Evolutionary conservation across 1,284 basidiomycete species (phyloP).

Genomic region (Ustilago lituana): DNA sequence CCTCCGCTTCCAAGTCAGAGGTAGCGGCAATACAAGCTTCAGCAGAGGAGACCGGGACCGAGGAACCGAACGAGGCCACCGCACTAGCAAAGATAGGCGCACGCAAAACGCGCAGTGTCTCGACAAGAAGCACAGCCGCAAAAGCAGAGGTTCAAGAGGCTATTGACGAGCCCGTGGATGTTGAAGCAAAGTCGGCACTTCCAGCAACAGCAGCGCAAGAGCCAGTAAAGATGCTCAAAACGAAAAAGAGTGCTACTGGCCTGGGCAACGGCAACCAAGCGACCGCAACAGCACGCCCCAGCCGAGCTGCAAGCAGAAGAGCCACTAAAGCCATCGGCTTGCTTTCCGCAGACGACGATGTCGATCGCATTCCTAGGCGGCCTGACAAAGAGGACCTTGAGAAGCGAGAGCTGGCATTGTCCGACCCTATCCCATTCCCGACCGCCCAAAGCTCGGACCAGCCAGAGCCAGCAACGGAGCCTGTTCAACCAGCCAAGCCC

Average conservation of each 20-base stretch:
- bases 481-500: slow-evolving; percentile 11
- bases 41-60: slow-evolving; percentile 1
- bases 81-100: slow-evolving; percentile 18
- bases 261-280: slow-evolving; percentile 24
- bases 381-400: slow-evolving; percentile 34
- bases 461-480: slow-evolving; percentile 17
- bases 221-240: slow-evolving; percentile 17
- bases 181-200: not conserved
- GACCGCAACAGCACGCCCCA: slow-evolving; percentile 15
- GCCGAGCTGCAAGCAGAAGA: slow-evolving; percentile 36
- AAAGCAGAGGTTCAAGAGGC: slow-evolving; percentile 17
- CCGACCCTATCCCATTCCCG: slow-evolving; percentile 38
- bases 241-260: slow-evolving; percentile 30
- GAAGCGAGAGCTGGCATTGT: slow-evolving; percentile 21
- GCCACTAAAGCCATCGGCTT: slow-evolving; percentile 36
- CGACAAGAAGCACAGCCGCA: slow-evolving; percentile 14
- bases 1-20: not conserved
- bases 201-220: slow-evolving; percentile 4
- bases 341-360: slow-evolving; percentile 31
- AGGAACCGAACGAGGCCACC: slow-evolving; percentile 8
- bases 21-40: not conserved
- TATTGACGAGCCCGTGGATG: slow-evolving; percentile 1
- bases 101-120: slow-evolving; percentile 29
- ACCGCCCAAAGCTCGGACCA: slow-evolving; percentile 3
- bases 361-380: slow-evolving; percentile 30